Evolutionary conservation across 2,329 filamentous ascomycete species (phyloP).

Genomic region (Cladosporium colombiae): DNA sequence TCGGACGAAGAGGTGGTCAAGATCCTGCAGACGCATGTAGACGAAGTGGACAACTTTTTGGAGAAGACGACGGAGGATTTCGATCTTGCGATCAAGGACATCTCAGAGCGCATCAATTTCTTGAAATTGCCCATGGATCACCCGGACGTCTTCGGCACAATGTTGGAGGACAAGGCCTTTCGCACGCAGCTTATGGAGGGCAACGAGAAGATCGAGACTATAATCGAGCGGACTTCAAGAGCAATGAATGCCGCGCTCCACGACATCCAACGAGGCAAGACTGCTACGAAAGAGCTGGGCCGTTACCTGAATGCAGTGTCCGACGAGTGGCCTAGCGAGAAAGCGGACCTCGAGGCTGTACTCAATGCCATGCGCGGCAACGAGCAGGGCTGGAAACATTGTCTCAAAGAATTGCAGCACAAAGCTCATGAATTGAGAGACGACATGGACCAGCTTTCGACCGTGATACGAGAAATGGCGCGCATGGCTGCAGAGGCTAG

Average conservation of each 20-base stretch:
- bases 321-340: conserved; percentile 59
- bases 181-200: conserved; percentile 79
- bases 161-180: conserved; percentile 83
- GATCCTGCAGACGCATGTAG: conserved; percentile 88
- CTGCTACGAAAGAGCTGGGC: conserved; percentile 74
- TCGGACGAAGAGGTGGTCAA: conserved; percentile 83
- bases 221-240: conserved; percentile 74
- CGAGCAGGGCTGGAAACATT: conserved; percentile 83
- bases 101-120: conserved; percentile 76
- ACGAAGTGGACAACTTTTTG: conserved; percentile 89
- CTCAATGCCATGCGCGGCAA: conserved; percentile 91
- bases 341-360: conserved; percentile 67
- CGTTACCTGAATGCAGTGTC: conserved; percentile 71
- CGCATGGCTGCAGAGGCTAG: conserved; percentile 81
- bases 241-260: conserved; percentile 75
- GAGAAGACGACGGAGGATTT: conserved; percentile 86
- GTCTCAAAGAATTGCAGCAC: conserved; percentile 73
- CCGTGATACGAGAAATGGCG: conserved; percentile 82
- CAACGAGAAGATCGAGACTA: conserved; percentile 88
- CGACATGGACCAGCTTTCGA: conserved; percentile 69
- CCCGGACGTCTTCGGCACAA: conserved; percentile 77
- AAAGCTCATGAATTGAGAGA: conserved; percentile 71
- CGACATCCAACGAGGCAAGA: conserved; percentile 76
- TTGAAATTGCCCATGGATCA: conserved; percentile 83
- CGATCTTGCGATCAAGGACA: conserved; percentile 73